These are phyloP conservation scores for Chrysoporthe cubensis DNA, from an alignment of 2,329 filamentous ascomycete genomes.

Conservation along the genomic window DNA sequence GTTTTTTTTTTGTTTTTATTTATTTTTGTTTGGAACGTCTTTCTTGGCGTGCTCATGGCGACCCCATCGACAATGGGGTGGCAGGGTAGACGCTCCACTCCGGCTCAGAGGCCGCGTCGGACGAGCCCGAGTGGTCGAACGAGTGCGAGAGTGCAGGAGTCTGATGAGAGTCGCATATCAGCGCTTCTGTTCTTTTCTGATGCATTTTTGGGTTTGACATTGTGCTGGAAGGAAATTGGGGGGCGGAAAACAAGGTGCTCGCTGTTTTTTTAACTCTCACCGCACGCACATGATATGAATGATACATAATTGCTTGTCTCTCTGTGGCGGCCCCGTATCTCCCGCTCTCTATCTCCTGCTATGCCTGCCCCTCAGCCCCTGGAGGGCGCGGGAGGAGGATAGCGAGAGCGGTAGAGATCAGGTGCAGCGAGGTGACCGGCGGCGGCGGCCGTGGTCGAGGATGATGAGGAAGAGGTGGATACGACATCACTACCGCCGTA, in stretches of 20 bases:
- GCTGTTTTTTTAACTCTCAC: conserved; percentile 18
- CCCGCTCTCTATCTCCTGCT: not conserved
- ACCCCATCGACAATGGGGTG: conserved; percentile 70
- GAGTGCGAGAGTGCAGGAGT: conserved; percentile 78
- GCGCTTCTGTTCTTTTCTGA: conserved; percentile 38
- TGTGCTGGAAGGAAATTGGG: not conserved
- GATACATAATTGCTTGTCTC: conserved; percentile 1
- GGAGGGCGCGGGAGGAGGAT: conserved; percentile 27
- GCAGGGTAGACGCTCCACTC: conserved; percentile 67
- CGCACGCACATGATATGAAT: conserved; percentile 19
- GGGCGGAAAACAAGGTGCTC: conserved; percentile 4
- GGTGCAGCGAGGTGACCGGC: conserved; percentile 29
- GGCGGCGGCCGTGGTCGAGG: conserved; percentile 22
- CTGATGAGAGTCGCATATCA: conserved; percentile 57
- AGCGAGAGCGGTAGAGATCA: conserved; percentile 29
- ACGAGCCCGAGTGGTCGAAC: conserved; percentile 62
- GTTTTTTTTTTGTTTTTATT: not conserved
- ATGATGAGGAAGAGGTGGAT: conserved; percentile 25
- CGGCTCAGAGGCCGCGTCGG: conserved; percentile 59
- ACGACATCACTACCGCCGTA: conserved; percentile 24
- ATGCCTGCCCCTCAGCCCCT: conserved; percentile 10
- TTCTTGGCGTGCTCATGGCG: conserved; percentile 21
- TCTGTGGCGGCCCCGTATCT: not conserved
- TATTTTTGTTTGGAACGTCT: not conserved
- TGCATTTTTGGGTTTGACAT: not conserved